These are phyloP conservation scores for Omphalotus olearius DNA, from an alignment of 1,284 basidiomycete species.

Conservation along the genomic window DNA sequence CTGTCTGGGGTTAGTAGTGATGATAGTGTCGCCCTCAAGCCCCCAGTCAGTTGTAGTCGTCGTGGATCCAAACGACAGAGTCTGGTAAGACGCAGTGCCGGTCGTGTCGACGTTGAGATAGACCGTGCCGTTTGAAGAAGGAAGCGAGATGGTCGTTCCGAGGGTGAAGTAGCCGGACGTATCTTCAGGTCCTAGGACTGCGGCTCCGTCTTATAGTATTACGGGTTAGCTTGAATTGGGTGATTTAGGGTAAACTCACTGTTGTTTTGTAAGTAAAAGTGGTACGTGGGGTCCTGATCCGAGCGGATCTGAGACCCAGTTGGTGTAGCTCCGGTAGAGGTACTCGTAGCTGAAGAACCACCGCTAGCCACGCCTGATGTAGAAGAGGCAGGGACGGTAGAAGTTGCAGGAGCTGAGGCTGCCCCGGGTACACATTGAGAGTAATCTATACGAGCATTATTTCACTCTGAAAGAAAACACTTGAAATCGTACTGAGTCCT, in stretches of 20 bases:
- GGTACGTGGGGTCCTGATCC: constrained; percentile 50
- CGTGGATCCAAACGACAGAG: constrained; percentile 40
- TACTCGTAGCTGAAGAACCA: constrained; percentile 30
- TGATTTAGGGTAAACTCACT: constrained; percentile 27
- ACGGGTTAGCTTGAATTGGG: neutral
- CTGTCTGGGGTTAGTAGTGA: constrained; percentile 45
- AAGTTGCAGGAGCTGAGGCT: constrained; percentile 19
- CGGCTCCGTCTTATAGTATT: constrained; percentile 33
- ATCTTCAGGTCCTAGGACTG: constrained; percentile 49
- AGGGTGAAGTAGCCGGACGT: constrained; percentile 51
- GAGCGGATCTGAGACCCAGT: constrained; percentile 52
- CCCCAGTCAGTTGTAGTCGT: constrained; percentile 53
- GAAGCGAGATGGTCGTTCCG: constrained; percentile 41
- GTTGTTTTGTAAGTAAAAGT: constrained; percentile 52
- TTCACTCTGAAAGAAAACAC: neutral
- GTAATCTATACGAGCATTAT: constrained; percentile 32
- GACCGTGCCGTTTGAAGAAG: constrained; percentile 35
- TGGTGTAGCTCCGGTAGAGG: constrained; percentile 37
- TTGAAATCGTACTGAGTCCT: constrained; percentile 15
- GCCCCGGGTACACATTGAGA: constrained; percentile 44
- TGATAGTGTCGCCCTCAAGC: constrained; percentile 57
- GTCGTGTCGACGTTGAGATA: constrained; percentile 45
- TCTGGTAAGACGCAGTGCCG: constrained; percentile 44
- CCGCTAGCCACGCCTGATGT: constrained; percentile 17
- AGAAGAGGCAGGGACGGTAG: constrained; percentile 19